phyloP scores from a whole-genome alignment of 2,329 filamentous ascomycete species.

The Fonsecaea nubica region DNA sequence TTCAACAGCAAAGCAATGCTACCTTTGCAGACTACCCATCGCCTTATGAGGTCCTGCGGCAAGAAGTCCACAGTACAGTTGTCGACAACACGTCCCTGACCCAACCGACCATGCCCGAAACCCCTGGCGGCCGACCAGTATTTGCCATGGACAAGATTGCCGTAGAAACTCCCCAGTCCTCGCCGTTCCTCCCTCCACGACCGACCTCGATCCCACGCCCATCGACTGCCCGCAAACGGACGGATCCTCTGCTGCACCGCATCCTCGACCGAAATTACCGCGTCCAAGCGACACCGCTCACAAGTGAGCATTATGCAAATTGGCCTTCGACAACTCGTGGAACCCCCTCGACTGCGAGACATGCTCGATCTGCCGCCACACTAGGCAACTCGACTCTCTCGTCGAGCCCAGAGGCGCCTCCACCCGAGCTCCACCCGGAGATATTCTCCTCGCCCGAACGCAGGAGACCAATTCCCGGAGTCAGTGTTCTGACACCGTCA shows the following conservation, averaged over 20 bases:
- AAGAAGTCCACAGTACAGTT: slow-evolving; percentile 63
- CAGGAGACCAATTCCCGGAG: slow-evolving; percentile 65
- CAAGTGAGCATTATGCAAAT: slow-evolving; percentile 27
- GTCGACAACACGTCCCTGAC: slow-evolving; percentile 47
- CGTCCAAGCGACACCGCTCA: slow-evolving; percentile 85
- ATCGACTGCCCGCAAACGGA: slow-evolving; percentile 48
- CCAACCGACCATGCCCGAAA: slow-evolving; percentile 42
- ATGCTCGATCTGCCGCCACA: slow-evolving; percentile 26
- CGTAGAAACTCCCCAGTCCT: slow-evolving; percentile 64
- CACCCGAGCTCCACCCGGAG: slow-evolving; percentile 82
- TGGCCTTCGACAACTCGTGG: slow-evolving; percentile 34
- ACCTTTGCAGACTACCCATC: slow-evolving; percentile 71
- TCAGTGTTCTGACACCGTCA: slow-evolving; percentile 80
- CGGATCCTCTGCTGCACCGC: slow-evolving; percentile 82
- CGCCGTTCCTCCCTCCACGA: slow-evolving; percentile 59
- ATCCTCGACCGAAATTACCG: slow-evolving; percentile 96
- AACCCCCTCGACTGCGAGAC: slow-evolving; percentile 44
- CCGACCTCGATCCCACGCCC: slow-evolving; percentile 54
- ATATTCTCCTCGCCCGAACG: slow-evolving; percentile 77
- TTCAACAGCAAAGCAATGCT: slow-evolving; percentile 39
- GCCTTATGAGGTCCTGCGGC: slow-evolving; percentile 75
- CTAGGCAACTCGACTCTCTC: slow-evolving; percentile 52
- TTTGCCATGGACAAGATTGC: slow-evolving; percentile 57
- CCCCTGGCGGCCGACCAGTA: slow-evolving; percentile 32
- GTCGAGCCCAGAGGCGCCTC: slow-evolving; percentile 74